These are phyloP conservation scores for Stygiomarasmius scandens DNA, from an alignment of 1,284 basidiomycete species.

Conservation along the genomic window DNA sequence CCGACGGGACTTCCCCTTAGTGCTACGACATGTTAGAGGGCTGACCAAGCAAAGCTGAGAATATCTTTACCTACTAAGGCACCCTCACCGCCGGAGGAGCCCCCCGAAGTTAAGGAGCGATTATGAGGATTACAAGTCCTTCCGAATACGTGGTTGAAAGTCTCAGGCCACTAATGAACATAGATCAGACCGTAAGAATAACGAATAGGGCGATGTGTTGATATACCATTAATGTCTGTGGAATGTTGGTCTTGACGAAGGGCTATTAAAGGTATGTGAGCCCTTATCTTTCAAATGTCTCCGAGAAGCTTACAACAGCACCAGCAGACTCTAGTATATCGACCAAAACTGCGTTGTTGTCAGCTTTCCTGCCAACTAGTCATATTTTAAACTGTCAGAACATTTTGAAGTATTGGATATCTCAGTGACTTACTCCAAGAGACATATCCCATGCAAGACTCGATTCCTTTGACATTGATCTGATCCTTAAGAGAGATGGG, in stretches of 20 bases:
- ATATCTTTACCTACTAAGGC: slow-evolving; percentile 43
- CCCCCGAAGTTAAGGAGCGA: slow-evolving; percentile 51
- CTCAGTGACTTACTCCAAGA: slow-evolving; percentile 44
- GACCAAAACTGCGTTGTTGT: slow-evolving; percentile 52
- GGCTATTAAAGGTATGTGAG: slow-evolving; percentile 22
- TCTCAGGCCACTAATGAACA: slow-evolving; percentile 62
- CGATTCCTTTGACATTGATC: slow-evolving; percentile 58
- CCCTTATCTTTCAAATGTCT: neutral
- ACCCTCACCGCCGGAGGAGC: slow-evolving; percentile 61
- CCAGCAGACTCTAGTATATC: slow-evolving; percentile 54
- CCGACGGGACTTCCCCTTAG: slow-evolving; percentile 68
- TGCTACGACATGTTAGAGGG: slow-evolving; percentile 33
- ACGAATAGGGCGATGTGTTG: neutral
- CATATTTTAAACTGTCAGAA: neutral
- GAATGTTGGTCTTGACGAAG: slow-evolving; percentile 64
- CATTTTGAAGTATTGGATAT: neutral
- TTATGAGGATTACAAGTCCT: slow-evolving; percentile 64
- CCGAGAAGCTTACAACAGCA: slow-evolving; percentile 39
- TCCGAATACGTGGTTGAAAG: slow-evolving; percentile 58
- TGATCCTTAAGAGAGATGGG: slow-evolving; percentile 70
- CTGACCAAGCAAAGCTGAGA: slow-evolving; percentile 1
- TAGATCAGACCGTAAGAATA: slow-evolving; percentile 20
- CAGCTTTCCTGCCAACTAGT: slow-evolving; percentile 44
- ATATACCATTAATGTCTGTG: slow-evolving; percentile 59
- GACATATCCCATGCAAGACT: slow-evolving; percentile 64